Evolutionary conservation across 306 rosid species (phyloP).

Genomic region (Vachellia pachyceras): DNA sequence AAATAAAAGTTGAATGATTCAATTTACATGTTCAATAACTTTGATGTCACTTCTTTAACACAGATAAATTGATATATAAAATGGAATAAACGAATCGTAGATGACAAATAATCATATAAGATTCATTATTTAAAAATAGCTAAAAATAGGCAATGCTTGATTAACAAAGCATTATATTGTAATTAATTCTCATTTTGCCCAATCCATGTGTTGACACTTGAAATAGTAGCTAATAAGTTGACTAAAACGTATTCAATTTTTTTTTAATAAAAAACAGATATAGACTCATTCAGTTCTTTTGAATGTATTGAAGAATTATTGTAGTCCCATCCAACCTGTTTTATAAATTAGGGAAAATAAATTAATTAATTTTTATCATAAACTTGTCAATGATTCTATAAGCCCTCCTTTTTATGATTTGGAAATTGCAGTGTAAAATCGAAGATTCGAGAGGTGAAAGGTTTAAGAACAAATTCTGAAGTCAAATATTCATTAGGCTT

Average conservation of each 20-base stretch:
- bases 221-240: not conserved
- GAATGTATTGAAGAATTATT: not conserved
- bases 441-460: not conserved
- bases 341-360: not conserved
- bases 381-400: not conserved
- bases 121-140: not conserved
- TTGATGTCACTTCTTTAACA: not conserved
- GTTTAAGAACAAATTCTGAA: not conserved
- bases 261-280: not conserved
- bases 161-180: not conserved
- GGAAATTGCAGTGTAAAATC: not conserved
- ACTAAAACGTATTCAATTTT: not conserved
- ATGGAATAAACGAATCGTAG: not conserved
- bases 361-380: not conserved
- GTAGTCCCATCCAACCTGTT: not conserved
- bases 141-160: not conserved
- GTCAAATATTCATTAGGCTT: not conserved
- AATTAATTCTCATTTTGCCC: not conserved
- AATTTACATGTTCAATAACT: not conserved
- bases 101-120: not conserved
- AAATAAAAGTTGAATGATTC: not conserved
- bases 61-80: not conserved
- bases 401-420: not conserved
- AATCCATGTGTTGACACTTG: not conserved
- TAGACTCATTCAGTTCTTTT: not conserved